Evolutionary conservation across 1,139 yeast species (phyloP).

Genomic region (Magnusiomyces suaveolens): DNA sequence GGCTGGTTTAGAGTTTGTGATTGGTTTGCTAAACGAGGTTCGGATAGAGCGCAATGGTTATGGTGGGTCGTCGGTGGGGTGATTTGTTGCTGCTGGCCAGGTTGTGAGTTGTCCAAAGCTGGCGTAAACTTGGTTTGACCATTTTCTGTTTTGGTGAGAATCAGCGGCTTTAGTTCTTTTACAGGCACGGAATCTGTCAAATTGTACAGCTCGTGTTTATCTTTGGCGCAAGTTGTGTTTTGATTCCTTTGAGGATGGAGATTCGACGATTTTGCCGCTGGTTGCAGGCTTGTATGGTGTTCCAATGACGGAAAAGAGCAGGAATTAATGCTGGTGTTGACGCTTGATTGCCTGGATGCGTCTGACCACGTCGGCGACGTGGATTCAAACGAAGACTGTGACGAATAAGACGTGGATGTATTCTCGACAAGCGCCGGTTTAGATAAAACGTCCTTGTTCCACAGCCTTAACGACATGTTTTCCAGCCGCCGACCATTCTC

Average conservation of each 20-base stretch:
- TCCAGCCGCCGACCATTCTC: slow-evolving; percentile 48
- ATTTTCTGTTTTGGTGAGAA: slow-evolving; percentile 6
- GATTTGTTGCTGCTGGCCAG: too few relatives aligned
- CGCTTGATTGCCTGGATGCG: too few relatives aligned
- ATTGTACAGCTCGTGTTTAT: slow-evolving; percentile 21
- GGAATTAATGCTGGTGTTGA: too few relatives aligned
- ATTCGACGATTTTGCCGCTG: background rate
- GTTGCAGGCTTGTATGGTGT: too few relatives aligned
- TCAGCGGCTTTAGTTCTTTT: slow-evolving; percentile 15
- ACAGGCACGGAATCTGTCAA: slow-evolving; percentile 18
- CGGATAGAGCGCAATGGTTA: too few relatives aligned
- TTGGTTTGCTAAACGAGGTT: too few relatives aligned
- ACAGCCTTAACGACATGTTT: slow-evolving; percentile 51
- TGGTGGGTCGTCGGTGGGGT: too few relatives aligned
- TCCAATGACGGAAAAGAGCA: too few relatives aligned
- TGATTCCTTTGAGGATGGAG: background rate
- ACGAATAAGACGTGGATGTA: background rate
- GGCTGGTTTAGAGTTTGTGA: too few relatives aligned
- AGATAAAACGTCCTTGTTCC: slow-evolving; percentile 39
- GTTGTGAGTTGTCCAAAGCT: too few relatives aligned
- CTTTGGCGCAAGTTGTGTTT: slow-evolving; percentile 20
- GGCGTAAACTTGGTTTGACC: background rate
- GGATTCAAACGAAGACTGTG: too few relatives aligned
- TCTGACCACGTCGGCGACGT: too few relatives aligned
- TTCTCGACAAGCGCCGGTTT: background rate